Conservation (phyloP, 495 filamentous ascomycete genomes). For the Penicillium chermesinum region DNA sequence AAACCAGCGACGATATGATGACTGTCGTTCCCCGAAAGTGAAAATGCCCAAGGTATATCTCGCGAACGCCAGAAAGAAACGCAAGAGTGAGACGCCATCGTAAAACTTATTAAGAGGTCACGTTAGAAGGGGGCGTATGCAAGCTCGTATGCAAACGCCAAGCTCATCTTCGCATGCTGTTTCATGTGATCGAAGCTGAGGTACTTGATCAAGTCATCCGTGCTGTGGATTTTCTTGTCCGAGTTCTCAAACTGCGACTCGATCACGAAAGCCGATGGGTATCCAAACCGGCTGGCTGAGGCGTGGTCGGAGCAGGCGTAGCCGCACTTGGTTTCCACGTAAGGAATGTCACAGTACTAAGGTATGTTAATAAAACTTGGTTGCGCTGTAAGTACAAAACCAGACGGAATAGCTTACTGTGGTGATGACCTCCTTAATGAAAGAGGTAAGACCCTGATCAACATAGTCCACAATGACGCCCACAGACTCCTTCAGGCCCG, state of each 20-base stretch:
- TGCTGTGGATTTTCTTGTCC: conserved; percentile 85
- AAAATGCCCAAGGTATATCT: conserved; percentile 7
- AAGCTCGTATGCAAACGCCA: conserved; percentile 86
- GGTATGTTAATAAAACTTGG: conserved; percentile 10
- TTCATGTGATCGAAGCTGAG: conserved; percentile 97
- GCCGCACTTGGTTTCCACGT: conserved; percentile 86
- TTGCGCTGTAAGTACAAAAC: too few species aligned
- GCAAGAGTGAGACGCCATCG: not conserved
- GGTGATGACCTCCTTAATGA: conserved; percentile 85
- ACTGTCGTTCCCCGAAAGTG: not conserved
- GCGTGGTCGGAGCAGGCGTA: conserved; percentile 98
- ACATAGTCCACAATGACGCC: conserved; percentile 95
- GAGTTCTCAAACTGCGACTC: conserved; percentile 82
- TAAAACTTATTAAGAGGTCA: not conserved
- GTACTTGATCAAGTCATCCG: conserved; percentile 81
- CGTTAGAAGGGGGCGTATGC: conserved; percentile 43
- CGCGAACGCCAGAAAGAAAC: conserved; percentile 2
- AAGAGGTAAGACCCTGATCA: conserved; percentile 72
- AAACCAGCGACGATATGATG: conserved; percentile 1
- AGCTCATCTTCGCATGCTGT: conserved; percentile 88
- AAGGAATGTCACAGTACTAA: conserved; percentile 86
- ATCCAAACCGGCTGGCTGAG: conserved; percentile 91
- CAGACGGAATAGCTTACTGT: conserved; percentile 55
- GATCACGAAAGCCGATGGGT: conserved; percentile 92
- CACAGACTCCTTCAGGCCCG: conserved; percentile 77